These are phyloP conservation scores for Thamnidium elegans DNA, from an alignment of 192 early-diverging fungal genomes.

Conservation along the genomic window DNA sequence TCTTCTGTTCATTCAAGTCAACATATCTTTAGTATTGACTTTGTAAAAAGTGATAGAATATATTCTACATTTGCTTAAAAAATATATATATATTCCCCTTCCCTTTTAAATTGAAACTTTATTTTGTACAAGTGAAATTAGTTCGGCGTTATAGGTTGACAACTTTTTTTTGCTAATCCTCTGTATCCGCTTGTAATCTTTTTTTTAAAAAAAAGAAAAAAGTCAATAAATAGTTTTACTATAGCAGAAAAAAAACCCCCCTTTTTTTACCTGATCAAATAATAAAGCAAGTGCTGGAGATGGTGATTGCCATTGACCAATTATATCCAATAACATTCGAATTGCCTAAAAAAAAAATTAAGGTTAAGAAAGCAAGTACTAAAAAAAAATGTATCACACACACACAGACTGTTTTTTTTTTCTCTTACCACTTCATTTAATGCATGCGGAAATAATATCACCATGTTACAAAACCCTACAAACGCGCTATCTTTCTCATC, in stretches of 20 bases:
- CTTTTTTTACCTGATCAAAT: too few species aligned
- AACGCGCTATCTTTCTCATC: slow-evolving; percentile 87
- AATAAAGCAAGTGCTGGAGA: too few species aligned
- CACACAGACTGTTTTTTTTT: neutral
- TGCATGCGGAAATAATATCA: slow-evolving; percentile 82
- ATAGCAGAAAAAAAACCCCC: too few species aligned
- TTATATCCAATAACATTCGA: slow-evolving; percentile 6
- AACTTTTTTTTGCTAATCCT: too few species aligned
- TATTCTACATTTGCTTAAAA: neutral
- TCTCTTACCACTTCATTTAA: slow-evolving; percentile 46
- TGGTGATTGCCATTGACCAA: slow-evolving; percentile 7
- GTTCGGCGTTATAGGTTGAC: too few species aligned
- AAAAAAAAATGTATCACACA: neutral
- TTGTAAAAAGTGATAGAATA: neutral
- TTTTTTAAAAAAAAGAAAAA: too few species aligned
- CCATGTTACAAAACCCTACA: slow-evolving; percentile 86
- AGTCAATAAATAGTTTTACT: too few species aligned
- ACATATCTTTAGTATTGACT: neutral
- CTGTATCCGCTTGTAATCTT: too few species aligned
- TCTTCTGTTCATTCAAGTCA: neutral
- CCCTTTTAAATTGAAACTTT: too few species aligned
- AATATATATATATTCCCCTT: too few species aligned
- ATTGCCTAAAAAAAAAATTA: neutral
- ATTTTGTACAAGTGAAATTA: too few species aligned
- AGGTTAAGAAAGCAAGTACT: neutral